A percentile compares a stretch with the other conserved stretches of the same genome.
Conservation (phyloP, 163 green algal species). For the Volvox carteri region DNA sequence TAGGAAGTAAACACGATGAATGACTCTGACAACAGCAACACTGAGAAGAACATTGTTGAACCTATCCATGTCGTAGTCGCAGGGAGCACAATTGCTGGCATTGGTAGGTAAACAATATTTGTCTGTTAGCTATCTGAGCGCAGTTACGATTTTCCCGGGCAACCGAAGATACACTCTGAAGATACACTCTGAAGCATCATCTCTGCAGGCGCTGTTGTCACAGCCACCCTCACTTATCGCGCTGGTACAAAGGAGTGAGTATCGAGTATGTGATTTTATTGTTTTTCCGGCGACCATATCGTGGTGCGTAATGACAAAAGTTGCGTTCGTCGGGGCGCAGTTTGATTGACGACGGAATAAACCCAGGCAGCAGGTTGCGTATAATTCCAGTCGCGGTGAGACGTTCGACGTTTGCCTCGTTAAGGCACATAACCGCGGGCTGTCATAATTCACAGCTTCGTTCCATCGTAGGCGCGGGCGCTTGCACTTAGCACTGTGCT, state of each 20-base stretch:
- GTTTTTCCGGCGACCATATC: neutral
- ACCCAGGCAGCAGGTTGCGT: conserved; percentile 46
- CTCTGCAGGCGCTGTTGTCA: conserved; percentile 44
- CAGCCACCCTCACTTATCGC: conserved; percentile 46
- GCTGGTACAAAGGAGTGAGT: conserved; percentile 57
- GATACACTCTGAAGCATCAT: no score
- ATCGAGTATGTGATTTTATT: neutral
- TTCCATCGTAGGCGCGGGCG: conserved; percentile 47
- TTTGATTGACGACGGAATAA: conserved; percentile 59
- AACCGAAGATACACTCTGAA: no score
- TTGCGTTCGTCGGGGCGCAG: conserved; percentile 19
- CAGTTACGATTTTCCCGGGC: no score
- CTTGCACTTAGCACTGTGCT: conserved; percentile 57
- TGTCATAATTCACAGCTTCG: no score
- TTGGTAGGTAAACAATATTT: neutral
- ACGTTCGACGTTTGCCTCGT: neutral
- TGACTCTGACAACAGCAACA: neutral
- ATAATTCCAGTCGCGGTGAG: conserved; percentile 57
- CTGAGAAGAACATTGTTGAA: conserved; percentile 36
- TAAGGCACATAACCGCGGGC: no score
- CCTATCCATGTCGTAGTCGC: conserved; percentile 31
- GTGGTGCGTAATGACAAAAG: no score
- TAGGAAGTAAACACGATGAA: neutral
- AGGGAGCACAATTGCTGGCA: conserved; percentile 19
- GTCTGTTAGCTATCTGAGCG: no score